phyloP scores from a whole-genome alignment of 2,329 filamentous ascomycete genomes.

The Pseudogymnoascus sp. region DNA sequence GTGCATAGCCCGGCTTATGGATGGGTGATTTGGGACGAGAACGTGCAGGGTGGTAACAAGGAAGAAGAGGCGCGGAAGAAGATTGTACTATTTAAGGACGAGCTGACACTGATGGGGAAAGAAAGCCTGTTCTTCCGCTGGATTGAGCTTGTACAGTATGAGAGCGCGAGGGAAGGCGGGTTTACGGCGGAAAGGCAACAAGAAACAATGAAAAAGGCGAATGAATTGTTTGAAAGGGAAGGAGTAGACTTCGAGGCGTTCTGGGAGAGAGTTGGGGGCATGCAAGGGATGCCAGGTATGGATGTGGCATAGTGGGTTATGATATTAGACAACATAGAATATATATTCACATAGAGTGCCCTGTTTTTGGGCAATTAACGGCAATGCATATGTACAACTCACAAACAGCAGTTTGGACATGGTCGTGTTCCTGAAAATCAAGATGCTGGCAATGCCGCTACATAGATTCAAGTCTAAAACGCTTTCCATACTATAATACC shows the following conservation, averaged over 20 bases:
- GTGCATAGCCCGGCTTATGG: conserved; percentile 60
- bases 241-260: conserved; percentile 77
- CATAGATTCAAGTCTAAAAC: conserved; percentile 8
- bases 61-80: conserved; percentile 62
- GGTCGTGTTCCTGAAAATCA: neutral
- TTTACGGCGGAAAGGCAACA: conserved; percentile 70
- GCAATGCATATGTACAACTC: neutral
- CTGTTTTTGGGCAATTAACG: neutral
- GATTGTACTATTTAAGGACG: conserved; percentile 73
- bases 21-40: conserved; percentile 63
- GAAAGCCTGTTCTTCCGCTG: conserved; percentile 85
- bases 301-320: conserved; percentile 21
- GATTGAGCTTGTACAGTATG: conserved; percentile 88
- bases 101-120: conserved; percentile 67
- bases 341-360: neutral
- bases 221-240: conserved; percentile 64
- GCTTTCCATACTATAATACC: conserved; percentile 4
- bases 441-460: conserved; percentile 8
- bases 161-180: conserved; percentile 69
- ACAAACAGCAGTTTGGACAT: neutral
- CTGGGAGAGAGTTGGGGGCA: conserved; percentile 62
- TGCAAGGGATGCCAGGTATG: conserved; percentile 48
- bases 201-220: conserved; percentile 64
- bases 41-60: conserved; percentile 38
- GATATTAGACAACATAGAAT: conserved; percentile 3